Evolutionary conservation across 2,329 filamentous ascomycete genomes (phyloP), one percentile per base, ranked within the genome.

Genomic region (Neophaeococcomyces aloes): DNA sequence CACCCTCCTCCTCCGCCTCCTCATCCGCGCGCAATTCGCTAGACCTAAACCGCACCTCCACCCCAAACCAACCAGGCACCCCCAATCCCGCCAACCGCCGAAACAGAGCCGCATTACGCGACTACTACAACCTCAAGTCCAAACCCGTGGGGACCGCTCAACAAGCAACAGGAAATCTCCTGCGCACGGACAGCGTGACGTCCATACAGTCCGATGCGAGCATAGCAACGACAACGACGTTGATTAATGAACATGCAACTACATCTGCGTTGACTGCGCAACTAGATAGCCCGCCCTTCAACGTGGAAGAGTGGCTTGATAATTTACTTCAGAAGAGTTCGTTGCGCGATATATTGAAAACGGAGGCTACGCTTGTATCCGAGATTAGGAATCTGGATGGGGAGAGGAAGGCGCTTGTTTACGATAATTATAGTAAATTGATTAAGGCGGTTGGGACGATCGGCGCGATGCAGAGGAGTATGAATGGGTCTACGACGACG

Each of bases 361-460:
- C 65, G 1, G 66, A 69, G 49, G 64, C 65, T 30, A 65, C 63
- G 6, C 57, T 69, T n/a, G 63, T 68, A 5, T 63, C 62, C 53
- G 89, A 96, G 65, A 89, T 94, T 37, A 70, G 87, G 29, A 88
- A 86, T 2, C 71, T 98, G 14, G 91, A 96, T 58, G 89, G 89
- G 18, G 91, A 98, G 71, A 83, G 91, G 63, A 98, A 98, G 66
- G 88, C 89, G 1, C 67, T 98, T 49, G 91, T 98, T 3, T 98
- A 98, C 62, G 89, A 98, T 62, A 98, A 98, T 61, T 98, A 96
- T 64, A 91, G 83, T 54, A 96, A 96, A 66, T 67, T 98, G 53
- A 95, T 98, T 53, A 78, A 82, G n/a, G 91, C 91, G 1, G 95
- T 93, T 8, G 89, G 94, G 63, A 96, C 89, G 2, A 98, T 98